A percentile compares a stretch with the other conserved stretches of the same genome.
Conservation (phyloP, 1,139 yeast species). For the Candida dubliniensis region DNA sequence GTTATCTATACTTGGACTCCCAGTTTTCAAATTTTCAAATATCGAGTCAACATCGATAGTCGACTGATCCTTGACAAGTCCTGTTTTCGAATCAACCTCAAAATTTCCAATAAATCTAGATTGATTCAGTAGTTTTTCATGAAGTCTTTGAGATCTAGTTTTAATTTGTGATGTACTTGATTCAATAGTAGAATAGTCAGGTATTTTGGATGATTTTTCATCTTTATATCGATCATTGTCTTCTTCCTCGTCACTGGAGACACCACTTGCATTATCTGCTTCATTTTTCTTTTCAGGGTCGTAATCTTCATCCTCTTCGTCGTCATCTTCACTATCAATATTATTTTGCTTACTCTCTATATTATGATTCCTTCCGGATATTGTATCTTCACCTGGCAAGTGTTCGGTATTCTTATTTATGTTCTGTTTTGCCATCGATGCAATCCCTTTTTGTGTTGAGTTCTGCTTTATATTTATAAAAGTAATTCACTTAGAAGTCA, state of each 20-base stretch:
- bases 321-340: conserved; percentile 11
- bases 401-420: neutral
- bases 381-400: neutral
- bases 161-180: conserved; percentile 34
- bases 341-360: neutral
- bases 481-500: neutral
- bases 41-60: conserved; percentile 37
- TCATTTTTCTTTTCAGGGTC: conserved; percentile 14
- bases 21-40: conserved; percentile 30
- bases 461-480: no score
- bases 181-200: conserved; percentile 38
- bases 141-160: conserved; percentile 38
- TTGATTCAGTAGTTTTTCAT: conserved; percentile 14
- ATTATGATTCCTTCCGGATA: neutral
- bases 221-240: conserved; percentile 22
- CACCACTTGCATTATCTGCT: conserved; percentile 17
- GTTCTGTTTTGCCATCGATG: no score
- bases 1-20: conserved; percentile 23
- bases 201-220: conserved; percentile 27
- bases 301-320: conserved; percentile 16
- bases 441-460: no score
- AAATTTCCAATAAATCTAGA: conserved; percentile 18
- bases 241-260: conserved; percentile 32
- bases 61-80: conserved; percentile 30
- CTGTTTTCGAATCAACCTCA: conserved; percentile 20